phyloP scores from a whole-genome alignment of 306 rosid genomes.

The Prunus dulcis region DNA sequence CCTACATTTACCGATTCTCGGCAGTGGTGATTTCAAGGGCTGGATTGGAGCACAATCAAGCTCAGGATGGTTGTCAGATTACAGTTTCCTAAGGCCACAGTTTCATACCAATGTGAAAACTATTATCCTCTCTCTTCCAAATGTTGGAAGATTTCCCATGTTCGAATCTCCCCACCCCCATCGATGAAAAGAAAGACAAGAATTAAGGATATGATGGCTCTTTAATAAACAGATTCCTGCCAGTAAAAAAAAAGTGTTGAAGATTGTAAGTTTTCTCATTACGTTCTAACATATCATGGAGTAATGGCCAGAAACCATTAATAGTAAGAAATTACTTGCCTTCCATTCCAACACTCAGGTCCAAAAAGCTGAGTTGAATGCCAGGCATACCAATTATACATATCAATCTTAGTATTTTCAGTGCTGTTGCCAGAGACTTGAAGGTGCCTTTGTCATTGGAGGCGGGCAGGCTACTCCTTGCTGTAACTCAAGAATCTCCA shows the following conservation, averaged over 20 bases:
- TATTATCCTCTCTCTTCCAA: no score
- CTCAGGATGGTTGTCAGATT: neutral
- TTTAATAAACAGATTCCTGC: neutral
- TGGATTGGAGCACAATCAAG: constrained; percentile 13
- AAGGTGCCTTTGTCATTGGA: constrained; percentile 10
- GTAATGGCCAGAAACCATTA: constrained; percentile 14
- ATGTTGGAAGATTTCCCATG: no score
- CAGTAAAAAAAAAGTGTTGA: neutral
- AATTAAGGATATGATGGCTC: no score
- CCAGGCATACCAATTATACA: constrained; percentile 14
- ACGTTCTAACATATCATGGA: neutral
- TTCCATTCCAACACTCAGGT: constrained; percentile 36
- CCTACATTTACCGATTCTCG: neutral
- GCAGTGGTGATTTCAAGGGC: neutral
- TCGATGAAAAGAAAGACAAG: no score
- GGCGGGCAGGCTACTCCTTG: neutral
- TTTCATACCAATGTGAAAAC: neutral
- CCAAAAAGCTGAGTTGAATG: constrained; percentile 35
- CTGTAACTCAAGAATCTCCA: constrained; percentile 14
- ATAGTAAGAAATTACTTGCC: constrained; percentile 16
- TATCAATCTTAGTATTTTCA: constrained; percentile 4
- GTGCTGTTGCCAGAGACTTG: neutral
- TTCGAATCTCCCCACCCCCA: no score
- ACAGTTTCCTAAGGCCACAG: neutral
- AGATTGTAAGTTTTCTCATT: neutral